Percentiles rank a stretch among this genome's conserved stretches.
Evolutionary conservation across 2,329 filamentous ascomycete species (phyloP).

Genomic region (Daldinia sp.): DNA sequence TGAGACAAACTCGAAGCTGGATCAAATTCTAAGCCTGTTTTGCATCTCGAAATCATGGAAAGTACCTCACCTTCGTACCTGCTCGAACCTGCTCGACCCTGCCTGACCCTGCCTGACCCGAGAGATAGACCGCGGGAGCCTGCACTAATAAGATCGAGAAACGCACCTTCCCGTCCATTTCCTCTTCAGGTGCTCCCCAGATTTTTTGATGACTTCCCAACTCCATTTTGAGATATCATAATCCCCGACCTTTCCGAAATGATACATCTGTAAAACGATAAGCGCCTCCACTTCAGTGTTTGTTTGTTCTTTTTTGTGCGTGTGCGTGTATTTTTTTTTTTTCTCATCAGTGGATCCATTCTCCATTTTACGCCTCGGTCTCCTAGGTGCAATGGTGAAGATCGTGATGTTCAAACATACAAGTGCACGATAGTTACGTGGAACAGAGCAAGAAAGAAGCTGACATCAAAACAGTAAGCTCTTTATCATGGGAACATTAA

Average conservation of each 20-base stretch:
- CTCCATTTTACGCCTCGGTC: neutral
- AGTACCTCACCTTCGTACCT: constrained; percentile 14
- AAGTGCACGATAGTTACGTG: neutral
- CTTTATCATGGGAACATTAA: neutral
- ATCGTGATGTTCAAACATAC: neutral
- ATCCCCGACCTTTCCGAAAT: neutral
- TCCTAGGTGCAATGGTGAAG: neutral
- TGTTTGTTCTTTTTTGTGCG: constrained; percentile 2
- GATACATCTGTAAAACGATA: neutral
- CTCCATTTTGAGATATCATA: constrained; percentile 3
- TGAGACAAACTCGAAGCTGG: constrained; percentile 49
- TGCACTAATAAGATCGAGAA: constrained; percentile 40
- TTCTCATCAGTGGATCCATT: neutral
- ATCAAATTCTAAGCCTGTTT: constrained; percentile 40
- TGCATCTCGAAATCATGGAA: constrained; percentile 22
- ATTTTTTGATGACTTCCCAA: constrained; percentile 1
- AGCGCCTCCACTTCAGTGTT: neutral
- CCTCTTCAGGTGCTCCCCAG: constrained; percentile 7
- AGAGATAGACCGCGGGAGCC: constrained; percentile 45
- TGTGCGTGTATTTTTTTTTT: neutral
- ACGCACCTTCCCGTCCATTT: constrained; percentile 43
- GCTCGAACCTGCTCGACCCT: constrained; percentile 24
- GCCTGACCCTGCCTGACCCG: constrained; percentile 22
- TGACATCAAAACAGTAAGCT: neutral
- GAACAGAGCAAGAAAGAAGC: neutral